Percentiles rank a stretch among this genome's conserved stretches.
phyloP scores from a whole-genome alignment of 208 protist genomes.

The Giardia muris region DNA sequence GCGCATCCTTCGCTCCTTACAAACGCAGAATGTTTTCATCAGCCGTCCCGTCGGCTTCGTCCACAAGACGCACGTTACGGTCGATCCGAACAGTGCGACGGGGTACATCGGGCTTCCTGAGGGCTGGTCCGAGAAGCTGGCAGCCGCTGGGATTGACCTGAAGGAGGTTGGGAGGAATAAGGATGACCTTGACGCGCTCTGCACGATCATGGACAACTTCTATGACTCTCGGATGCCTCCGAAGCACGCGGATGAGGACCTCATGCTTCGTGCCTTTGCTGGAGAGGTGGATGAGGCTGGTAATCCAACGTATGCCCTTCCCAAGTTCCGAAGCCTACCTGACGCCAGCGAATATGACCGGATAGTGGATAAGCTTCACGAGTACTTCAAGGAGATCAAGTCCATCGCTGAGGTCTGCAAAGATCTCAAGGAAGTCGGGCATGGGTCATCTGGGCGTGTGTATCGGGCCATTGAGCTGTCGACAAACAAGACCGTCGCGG shows the following conservation, averaged over 20 bases:
- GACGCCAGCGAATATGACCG: not conserved
- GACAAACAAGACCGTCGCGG: constrained; percentile 17
- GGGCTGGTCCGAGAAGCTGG: constrained; percentile 22
- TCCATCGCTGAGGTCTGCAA: not conserved
- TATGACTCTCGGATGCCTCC: not conserved
- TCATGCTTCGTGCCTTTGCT: not conserved
- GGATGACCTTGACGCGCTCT: not conserved
- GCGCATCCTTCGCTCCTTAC: not conserved
- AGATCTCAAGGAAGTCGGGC: not conserved
- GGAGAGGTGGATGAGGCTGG: not conserved
- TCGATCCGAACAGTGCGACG: not conserved
- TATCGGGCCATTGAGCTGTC: not conserved
- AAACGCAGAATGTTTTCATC: constrained; percentile 19
- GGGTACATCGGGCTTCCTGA: constrained; percentile 20
- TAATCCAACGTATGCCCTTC: not conserved
- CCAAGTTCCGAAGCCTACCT: not conserved
- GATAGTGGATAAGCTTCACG: not conserved
- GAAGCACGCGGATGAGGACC: not conserved
- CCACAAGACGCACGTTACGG: not conserved
- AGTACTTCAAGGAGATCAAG: not conserved
- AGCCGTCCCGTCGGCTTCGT: not conserved
- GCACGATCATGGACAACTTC: constrained; percentile 21
- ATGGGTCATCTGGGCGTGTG: constrained; percentile 27
- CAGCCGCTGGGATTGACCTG: not conserved
- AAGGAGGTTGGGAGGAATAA: not conserved